Conservation (phyloP, 2,329 filamentous ascomycete species). For the Pseudopyrenochaeta lycopersici region DNA sequence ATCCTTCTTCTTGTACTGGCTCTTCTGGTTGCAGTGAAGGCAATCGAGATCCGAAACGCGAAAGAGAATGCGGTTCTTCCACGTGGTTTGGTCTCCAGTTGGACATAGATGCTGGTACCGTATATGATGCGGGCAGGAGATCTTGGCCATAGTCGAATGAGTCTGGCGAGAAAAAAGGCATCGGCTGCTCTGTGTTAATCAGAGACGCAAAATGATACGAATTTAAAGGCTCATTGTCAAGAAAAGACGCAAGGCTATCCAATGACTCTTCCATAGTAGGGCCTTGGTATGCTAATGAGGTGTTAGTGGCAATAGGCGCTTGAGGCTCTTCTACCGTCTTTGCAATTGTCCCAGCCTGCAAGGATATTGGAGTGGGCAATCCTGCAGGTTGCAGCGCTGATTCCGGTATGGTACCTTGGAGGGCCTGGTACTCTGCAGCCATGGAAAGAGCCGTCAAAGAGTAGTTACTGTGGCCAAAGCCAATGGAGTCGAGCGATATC, state of each 20-base stretch:
- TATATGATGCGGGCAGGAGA: conserved; percentile 19
- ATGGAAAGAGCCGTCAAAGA: conserved; percentile 52
- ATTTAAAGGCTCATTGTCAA: conserved; percentile 49
- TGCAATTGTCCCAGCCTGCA: conserved; percentile 21
- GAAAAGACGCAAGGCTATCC: conserved; percentile 49
- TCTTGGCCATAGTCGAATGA: conserved; percentile 45
- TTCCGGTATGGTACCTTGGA: conserved; percentile 39
- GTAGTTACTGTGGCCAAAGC: conserved; percentile 34
- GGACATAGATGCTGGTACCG: conserved; percentile 5
- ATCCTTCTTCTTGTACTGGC: conserved; percentile 15
- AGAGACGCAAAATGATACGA: conserved; percentile 52
- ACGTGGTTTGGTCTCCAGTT: conserved; percentile 23
- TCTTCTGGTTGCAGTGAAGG: conserved; percentile 52
- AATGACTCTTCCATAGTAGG: conserved; percentile 43
- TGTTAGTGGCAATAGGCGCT: conserved; percentile 3
- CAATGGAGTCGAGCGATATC: conserved; percentile 21
- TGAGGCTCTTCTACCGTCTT: conserved; percentile 25
- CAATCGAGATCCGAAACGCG: conserved; percentile 50
- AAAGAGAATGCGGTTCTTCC: conserved; percentile 45
- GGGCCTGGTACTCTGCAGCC: conserved; percentile 53
- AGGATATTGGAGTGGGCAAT: conserved; percentile 16
- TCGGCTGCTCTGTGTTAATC: conserved; percentile 53
- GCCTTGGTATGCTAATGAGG: conserved; percentile 14
- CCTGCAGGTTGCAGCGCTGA: conserved; percentile 15
- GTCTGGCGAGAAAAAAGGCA: conserved; percentile 54